Base-by-base conservation (phyloP, 495 filamentous ascomycete species). In the Parachaetomium inaequale region DNA sequence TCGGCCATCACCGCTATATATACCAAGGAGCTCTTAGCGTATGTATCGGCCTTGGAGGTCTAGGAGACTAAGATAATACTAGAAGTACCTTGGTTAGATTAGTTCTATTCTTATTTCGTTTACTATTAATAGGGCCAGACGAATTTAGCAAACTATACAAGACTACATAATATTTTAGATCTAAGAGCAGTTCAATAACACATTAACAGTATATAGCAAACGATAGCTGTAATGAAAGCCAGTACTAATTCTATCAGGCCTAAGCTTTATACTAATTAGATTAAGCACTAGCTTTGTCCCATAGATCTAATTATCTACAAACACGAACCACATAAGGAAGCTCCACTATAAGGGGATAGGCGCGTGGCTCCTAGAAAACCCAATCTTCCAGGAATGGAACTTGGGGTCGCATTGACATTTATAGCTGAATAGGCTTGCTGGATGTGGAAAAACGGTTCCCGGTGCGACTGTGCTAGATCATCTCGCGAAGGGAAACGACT, bases 1-100 rank as follows among this genome's bases (percentile, higher is more conserved):
- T 67, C 73, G 7, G 69, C 67, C 6, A 64, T 55, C 17, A 74
- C 71, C 7, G 72, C 75, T 15, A 71, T 67, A 12, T 73, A 68
- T 65, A 62, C 68, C 19, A 74, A 71, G 61, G 72, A 66, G 12
- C 50, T 74, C 15, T 19, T 59, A 7, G 26, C 14, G 23, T 59
- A 59, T 11, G 42, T 59, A 12, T 43, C 56, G 32, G 40, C 28
- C 28, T 6, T 4, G n/a, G 42, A 59, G 19, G 43, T 59, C 28
- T 17, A 59, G 3, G 43, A 59, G 42, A 49, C 40, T 4, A 50
- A 34, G 43, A 59, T 43, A 43, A 28, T 28, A 23, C 0, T 21
- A 12, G 56, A 59, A 36, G 43, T 59, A 17, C 26, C 46, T 50
- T 0, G 50, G 14, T 50, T 11, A 11, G 15, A 43, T 59, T 59